phyloP scores from a whole-genome alignment of 371 early-diverging fungal species.

The Syncephalastrum racemosum region DNA sequence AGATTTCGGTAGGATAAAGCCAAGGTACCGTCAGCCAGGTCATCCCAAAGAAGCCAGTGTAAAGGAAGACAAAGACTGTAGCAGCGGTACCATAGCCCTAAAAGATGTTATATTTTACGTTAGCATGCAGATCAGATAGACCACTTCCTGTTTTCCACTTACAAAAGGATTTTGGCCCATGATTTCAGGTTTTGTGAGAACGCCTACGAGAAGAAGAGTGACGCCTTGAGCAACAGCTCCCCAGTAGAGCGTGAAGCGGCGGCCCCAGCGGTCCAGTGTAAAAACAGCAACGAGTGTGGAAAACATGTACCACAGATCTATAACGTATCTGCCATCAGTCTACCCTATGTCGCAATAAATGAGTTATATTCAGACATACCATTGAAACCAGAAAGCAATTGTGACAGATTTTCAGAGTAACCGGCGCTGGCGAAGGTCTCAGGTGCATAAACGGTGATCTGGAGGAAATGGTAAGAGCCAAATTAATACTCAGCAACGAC shows the following conservation, averaged over 20 bases:
- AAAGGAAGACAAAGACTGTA: conserved; percentile 36
- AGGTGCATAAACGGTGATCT: conserved; percentile 45
- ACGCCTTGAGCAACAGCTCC: conserved; percentile 42
- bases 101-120: too few relatives aligned
- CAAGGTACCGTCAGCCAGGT: conserved; percentile 43
- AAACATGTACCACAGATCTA: conserved; percentile 40
- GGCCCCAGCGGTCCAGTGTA: conserved; percentile 38
- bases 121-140: too few relatives aligned
- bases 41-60: conserved; percentile 39
- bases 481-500: too few relatives aligned
- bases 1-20: conserved; percentile 46
- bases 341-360: too few relatives aligned
- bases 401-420: conserved; percentile 27
- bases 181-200: conserved; percentile 37
- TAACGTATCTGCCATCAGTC: too few relatives aligned
- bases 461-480: not conserved
- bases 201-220: conserved; percentile 31
- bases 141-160: too few relatives aligned
- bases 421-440: conserved; percentile 34
- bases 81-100: conserved; percentile 31
- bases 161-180: conserved; percentile 18
- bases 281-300: conserved; percentile 39
- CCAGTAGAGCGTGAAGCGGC: conserved; percentile 36
- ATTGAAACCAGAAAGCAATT: conserved; percentile 39
- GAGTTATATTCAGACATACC: too few relatives aligned